These are phyloP conservation scores for Phyllosticta paracitricarpa DNA, from an alignment of 2,329 filamentous ascomycete species.

Conservation along the genomic window DNA sequence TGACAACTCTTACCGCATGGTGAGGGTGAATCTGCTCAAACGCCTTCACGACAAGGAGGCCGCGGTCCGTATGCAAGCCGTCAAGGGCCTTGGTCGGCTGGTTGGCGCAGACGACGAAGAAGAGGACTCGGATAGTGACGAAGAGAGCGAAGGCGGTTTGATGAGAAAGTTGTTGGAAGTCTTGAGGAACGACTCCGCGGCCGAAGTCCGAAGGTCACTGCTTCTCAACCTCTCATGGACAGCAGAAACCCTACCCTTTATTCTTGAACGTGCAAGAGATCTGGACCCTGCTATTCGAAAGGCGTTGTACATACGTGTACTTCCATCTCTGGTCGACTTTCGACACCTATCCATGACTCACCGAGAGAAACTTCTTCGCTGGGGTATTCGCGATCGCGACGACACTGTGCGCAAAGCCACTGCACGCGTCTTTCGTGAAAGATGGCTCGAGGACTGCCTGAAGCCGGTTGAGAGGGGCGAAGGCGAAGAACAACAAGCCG, in stretches of 20 bases:
- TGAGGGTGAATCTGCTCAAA: constrained; percentile 70
- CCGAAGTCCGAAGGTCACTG: constrained; percentile 81
- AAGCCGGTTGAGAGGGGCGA: constrained; percentile 28
- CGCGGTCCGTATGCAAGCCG: constrained; percentile 83
- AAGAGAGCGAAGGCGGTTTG: constrained; percentile 56
- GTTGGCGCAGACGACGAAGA: constrained; percentile 54
- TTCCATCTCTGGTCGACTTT: constrained; percentile 88
- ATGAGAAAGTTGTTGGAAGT: constrained; percentile 78
- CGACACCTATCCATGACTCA: constrained; percentile 85
- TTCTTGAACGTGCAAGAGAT: constrained; percentile 85
- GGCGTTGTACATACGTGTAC: constrained; percentile 74
- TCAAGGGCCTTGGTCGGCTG: constrained; percentile 76
- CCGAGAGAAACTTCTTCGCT: constrained; percentile 88
- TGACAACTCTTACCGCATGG: constrained; percentile 76
- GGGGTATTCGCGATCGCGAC: constrained; percentile 89
- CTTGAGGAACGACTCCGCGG: constrained; percentile 86
- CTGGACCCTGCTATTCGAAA: constrained; percentile 74
- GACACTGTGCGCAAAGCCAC: constrained; percentile 90
- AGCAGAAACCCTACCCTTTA: constrained; percentile 69
- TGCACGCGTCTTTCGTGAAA: constrained; percentile 77
- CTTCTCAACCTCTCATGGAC: constrained; percentile 84
- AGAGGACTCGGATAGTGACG: constrained; percentile 57
- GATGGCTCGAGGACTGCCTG: constrained; percentile 97
- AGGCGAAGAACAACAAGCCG: constrained; percentile 25
- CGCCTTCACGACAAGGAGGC: constrained; percentile 89